phyloP scores from a whole-genome alignment of 352 stramenopile species.

The Globisporangium viniferum region DNA sequence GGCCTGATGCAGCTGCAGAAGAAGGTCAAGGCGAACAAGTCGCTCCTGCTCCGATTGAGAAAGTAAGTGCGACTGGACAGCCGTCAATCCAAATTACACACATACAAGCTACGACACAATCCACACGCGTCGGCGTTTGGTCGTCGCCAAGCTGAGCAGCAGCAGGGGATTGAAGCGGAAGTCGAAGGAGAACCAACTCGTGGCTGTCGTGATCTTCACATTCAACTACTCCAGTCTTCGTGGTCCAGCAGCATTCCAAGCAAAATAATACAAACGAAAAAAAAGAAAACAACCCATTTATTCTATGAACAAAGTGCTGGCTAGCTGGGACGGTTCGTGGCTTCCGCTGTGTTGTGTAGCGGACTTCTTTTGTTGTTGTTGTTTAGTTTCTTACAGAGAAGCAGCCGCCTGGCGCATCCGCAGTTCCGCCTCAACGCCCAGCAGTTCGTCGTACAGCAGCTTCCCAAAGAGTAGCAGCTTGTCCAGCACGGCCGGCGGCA shows the following conservation, averaged over 20 bases:
- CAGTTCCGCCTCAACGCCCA: slow-evolving; percentile 1
- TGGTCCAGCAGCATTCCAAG: background rate
- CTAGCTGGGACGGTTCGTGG: too few species aligned
- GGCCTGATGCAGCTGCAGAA: slow-evolving; percentile 99
- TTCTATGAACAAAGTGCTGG: background rate
- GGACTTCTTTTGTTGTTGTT: too few species aligned
- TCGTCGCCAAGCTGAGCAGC: background rate
- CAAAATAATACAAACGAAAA: background rate
- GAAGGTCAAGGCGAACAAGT: slow-evolving; percentile 99
- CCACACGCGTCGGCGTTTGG: background rate
- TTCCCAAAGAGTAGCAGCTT: slow-evolving; percentile 32
- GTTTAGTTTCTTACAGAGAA: background rate
- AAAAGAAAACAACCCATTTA: slow-evolving; percentile 2
- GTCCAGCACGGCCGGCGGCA: slow-evolving; percentile 10
- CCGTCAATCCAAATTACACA: background rate
- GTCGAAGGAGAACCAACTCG: too few species aligned
- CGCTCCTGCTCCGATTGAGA: slow-evolving; percentile 92
- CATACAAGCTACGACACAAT: background rate
- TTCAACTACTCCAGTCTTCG: background rate
- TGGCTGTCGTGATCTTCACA: background rate
- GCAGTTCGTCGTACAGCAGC: slow-evolving; percentile 20
- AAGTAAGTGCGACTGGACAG: slow-evolving; percentile 84
- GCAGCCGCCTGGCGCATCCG: background rate
- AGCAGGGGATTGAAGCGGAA: background rate
- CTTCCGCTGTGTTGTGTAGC: too few species aligned